A percentile compares a stretch with the other conserved stretches of the same genome.
phyloP scores from a whole-genome alignment of 23 red algal species.

The Cyanidium caldarium region DNA sequence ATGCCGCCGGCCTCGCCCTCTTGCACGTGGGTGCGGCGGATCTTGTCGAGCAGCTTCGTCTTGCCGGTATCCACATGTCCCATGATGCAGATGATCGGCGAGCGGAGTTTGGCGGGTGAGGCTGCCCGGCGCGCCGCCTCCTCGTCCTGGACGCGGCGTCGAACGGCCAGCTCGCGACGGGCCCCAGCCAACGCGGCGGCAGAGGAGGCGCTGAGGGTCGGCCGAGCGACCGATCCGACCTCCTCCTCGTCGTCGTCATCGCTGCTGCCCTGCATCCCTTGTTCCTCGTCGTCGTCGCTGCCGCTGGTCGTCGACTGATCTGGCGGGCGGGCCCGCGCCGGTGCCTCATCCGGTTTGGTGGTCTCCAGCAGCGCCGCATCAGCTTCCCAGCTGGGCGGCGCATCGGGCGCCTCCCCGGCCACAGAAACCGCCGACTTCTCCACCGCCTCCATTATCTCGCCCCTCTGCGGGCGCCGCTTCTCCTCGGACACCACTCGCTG shows the following conservation, averaged over 20 bases:
- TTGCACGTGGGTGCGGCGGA: slow-evolving; percentile 89
- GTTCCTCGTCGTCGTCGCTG: not conserved
- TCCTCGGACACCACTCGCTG: not conserved
- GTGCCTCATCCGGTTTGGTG: too few species aligned
- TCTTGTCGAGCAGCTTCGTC: slow-evolving; percentile 96
- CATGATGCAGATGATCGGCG: slow-evolving; percentile 92
- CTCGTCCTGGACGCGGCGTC: not conserved
- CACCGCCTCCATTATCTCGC: not conserved
- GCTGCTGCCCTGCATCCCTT: too few species aligned
- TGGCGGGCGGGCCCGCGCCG: too few species aligned
- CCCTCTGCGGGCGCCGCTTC: not conserved
- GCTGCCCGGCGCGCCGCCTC: not conserved
- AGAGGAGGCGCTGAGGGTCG: not conserved
- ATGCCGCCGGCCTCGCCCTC: slow-evolving; percentile 97
- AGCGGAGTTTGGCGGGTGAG: slow-evolving; percentile 42
- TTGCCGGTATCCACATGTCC: slow-evolving; percentile 99
- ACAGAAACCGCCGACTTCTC: slow-evolving; percentile 20
- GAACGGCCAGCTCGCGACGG: slow-evolving; percentile 6
- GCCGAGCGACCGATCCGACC: slow-evolving; percentile 1
- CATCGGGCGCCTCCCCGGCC: slow-evolving; percentile 13
- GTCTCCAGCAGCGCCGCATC: too few species aligned
- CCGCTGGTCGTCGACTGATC: not conserved
- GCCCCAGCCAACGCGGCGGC: too few species aligned
- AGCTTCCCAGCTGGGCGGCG: not conserved
- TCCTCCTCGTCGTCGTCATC: slow-evolving; percentile 9